Percentiles rank a stretch among this genome's conserved stretches.
Evolutionary conservation across 2,329 filamentous ascomycete species (phyloP).

Genomic region (Talaromyces sp.): DNA sequence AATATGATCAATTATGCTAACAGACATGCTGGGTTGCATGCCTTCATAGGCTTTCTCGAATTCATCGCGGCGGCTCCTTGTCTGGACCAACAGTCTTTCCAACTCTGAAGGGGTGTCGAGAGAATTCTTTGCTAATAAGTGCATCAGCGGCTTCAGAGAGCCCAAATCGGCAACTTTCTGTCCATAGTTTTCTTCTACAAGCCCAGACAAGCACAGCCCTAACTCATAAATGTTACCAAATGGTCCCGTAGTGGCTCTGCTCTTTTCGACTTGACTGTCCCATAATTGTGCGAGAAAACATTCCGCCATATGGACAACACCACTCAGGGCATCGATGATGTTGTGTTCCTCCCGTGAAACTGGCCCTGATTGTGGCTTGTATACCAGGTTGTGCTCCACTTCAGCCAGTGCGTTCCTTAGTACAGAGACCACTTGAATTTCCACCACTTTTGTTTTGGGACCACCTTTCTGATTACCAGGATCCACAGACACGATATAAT

Average conservation of each 20-base stretch:
- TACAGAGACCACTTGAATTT: conserved; percentile 27
- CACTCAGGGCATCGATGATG: not conserved
- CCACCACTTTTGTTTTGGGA: conserved; percentile 9
- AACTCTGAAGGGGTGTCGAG: not conserved
- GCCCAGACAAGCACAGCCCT: not conserved
- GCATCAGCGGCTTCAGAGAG: not conserved
- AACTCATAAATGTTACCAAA: not conserved
- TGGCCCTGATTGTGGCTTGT: conserved; percentile 17
- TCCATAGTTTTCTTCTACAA: not conserved
- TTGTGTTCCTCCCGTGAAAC: not conserved
- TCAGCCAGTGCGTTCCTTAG: conserved; percentile 25
- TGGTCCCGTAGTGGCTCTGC: not conserved
- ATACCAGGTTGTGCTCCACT: conserved; percentile 24
- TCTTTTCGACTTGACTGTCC: not conserved
- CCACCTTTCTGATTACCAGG: not conserved
- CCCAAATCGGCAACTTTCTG: not conserved
- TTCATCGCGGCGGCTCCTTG: not conserved
- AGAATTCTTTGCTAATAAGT: not conserved
- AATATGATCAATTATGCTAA: conserved; percentile 2
- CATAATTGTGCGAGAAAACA: not conserved
- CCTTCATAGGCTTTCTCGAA: not conserved
- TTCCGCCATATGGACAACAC: not conserved
- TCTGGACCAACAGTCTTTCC: not conserved
- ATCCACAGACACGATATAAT: not conserved
- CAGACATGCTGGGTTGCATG: not conserved